Base-by-base conservation (phyloP, 805 yeast genomes). In the Yamadazyma takamatsuzukensis region DNA sequence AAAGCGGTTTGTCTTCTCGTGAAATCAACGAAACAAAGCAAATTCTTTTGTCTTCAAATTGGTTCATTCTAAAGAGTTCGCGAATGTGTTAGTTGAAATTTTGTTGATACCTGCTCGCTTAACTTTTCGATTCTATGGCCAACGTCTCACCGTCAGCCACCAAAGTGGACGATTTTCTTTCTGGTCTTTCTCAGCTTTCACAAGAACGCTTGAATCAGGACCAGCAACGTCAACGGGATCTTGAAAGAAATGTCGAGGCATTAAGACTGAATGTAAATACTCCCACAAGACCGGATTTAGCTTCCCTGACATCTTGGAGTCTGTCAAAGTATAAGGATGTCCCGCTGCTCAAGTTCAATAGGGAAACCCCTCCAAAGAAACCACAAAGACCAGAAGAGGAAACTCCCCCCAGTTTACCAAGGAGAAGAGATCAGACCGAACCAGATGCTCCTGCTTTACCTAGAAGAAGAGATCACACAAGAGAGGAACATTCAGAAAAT, bases 11-110 rank as follows among this genome's bases (percentile, higher is more conserved):
- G 47, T 76, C 77, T 31, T 71, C 72, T 38, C 80, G 57, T 1
- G 83, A 73, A 15, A 79, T 74, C 32, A 79, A 51, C 12, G 83
- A 63, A 3, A 78, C 72, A 53, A 79, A 79, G 39, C 62, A 63
- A n/a, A 75, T 61, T 10, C 38, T 33, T 27, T 44, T 49, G 18
- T 41, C 35, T 34, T 43, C 41, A 29, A 32, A 33, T 21, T 21
- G 32, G 25, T 16, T 15, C 31, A 28, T 28, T 6, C 15, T n/a
- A n/a, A n/a, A n/a, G n/a, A n/a, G n/a, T n/a, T n/a, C n/a, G n/a
- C n/a, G n/a, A n/a, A n/a, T n/a, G n/a, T n/a, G n/a, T n/a, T n/a
- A n/a, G n/a, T n/a, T n/a, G n/a, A n/a, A n/a, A n/a, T n/a, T n/a
- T n/a, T n/a, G n/a, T n/a, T n/a, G n/a, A n/a, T n/a, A n/a, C n/a